These are phyloP conservation scores for Neolentinus lepideus DNA, from an alignment of 1,284 basidiomycete genomes.

Conservation along the genomic window DNA sequence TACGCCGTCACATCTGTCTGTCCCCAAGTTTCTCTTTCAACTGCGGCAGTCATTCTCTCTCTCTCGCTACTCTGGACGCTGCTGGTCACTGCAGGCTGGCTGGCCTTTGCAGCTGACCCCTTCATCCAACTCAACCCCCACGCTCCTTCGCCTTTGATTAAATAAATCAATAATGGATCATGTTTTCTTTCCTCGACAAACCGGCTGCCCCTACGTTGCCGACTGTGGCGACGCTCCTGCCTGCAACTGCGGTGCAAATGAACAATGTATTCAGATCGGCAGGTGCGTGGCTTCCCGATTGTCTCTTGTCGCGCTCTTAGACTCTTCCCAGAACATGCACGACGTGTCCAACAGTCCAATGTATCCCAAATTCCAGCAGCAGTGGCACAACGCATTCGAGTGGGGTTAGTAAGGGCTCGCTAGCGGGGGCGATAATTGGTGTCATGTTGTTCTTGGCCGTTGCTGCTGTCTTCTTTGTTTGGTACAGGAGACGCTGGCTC, in stretches of 20 bases:
- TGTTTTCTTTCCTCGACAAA: slow-evolving; percentile 34
- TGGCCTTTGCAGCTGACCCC: not conserved
- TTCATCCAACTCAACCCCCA: slow-evolving; percentile 10
- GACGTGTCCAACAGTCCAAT: slow-evolving; percentile 43
- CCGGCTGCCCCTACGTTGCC: slow-evolving; percentile 16
- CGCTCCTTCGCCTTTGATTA: slow-evolving; percentile 20
- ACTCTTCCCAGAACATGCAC: slow-evolving; percentile 41
- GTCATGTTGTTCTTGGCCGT: slow-evolving; percentile 50
- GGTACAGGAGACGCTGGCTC: slow-evolving; percentile 49
- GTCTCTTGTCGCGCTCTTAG: slow-evolving; percentile 11
- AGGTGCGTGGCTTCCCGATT: slow-evolving; percentile 33
- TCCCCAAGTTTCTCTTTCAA: not conserved
- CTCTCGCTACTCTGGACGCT: not conserved
- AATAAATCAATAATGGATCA: slow-evolving; percentile 36
- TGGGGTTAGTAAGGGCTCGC: slow-evolving; percentile 56
- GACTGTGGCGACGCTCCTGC: slow-evolving; percentile 27
- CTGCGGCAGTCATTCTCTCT: not conserved
- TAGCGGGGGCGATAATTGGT: slow-evolving; percentile 69
- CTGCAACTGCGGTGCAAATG: slow-evolving; percentile 45
- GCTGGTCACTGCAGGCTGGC: slow-evolving; percentile 1
- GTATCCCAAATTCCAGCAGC: slow-evolving; percentile 22
- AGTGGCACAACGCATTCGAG: slow-evolving; percentile 16
- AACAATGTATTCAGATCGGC: slow-evolving; percentile 53
- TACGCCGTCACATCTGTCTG: not conserved
- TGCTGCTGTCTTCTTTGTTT: slow-evolving; percentile 40